Evolutionary conservation across 306 rosid species (phyloP).

Genomic region (Cajanus cajan): DNA sequence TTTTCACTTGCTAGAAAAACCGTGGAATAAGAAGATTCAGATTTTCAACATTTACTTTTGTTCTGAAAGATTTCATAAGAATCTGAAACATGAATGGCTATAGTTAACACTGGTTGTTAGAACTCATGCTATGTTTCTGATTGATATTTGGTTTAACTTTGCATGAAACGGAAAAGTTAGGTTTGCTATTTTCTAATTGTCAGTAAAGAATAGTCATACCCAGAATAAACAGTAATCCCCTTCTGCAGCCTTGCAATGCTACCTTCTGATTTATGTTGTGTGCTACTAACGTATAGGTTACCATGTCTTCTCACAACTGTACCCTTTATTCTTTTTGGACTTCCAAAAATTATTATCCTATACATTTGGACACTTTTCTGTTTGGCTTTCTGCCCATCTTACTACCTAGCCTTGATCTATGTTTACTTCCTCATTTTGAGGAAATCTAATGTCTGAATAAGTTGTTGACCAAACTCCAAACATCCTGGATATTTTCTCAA

Average conservation of each 20-base stretch:
- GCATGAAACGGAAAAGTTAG: not conserved
- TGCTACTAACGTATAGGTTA: not conserved
- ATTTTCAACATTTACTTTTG: not conserved
- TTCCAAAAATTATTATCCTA: not conserved
- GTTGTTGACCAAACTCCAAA: not conserved
- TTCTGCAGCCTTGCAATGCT: not conserved
- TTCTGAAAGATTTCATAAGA: not conserved
- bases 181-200: not conserved
- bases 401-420: not conserved
- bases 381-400: not conserved
- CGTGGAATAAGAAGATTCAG: not conserved
- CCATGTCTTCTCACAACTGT: not conserved
- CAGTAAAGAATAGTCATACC: not conserved
- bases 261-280: not conserved
- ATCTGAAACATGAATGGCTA: not conserved
- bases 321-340: not conserved
- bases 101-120: not conserved
- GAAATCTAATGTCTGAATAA: not conserved
- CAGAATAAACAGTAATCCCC: not conserved
- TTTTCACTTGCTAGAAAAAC: not conserved
- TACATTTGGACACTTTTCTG: not conserved
- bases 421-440: not conserved
- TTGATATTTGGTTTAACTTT: not conserved
- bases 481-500: not conserved
- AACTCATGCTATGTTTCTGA: not conserved